These are phyloP conservation scores for Glycine soja DNA, from an alignment of 306 rosid genomes.

Conservation along the genomic window DNA sequence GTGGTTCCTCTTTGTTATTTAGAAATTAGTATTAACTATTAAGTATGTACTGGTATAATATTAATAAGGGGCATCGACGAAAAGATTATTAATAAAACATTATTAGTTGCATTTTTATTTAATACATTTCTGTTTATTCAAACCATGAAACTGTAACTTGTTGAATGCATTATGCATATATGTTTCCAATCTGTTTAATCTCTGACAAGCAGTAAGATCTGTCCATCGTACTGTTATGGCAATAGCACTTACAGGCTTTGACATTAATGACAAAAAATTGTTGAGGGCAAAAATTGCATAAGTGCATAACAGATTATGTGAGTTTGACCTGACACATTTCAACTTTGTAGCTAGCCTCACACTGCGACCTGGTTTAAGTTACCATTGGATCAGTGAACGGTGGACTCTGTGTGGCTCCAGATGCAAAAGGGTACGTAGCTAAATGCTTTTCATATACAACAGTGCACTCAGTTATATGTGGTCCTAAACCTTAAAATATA, in stretches of 20 bases:
- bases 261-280: slow-evolving; percentile 18
- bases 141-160: slow-evolving; percentile 23
- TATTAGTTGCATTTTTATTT: background rate
- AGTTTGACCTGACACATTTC: slow-evolving; percentile 29
- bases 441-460: slow-evolving; percentile 29
- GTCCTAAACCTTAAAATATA: slow-evolving; percentile 44
- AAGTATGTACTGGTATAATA: background rate
- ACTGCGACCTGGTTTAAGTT: slow-evolving; percentile 19
- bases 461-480: slow-evolving; percentile 35
- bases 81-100: background rate
- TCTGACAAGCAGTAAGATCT: slow-evolving; percentile 23
- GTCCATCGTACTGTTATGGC: background rate
- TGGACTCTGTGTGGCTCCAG: slow-evolving; percentile 46
- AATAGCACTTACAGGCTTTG: slow-evolving; percentile 14
- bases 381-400: slow-evolving; percentile 31
- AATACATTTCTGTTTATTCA: slow-evolving; percentile 11
- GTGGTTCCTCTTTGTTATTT: background rate
- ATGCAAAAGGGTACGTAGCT: slow-evolving; percentile 32
- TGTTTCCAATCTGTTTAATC: background rate
- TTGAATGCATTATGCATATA: background rate
- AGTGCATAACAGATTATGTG: slow-evolving; percentile 21
- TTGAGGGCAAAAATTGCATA: slow-evolving; percentile 9
- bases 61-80: background rate
- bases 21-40: background rate
- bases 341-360: slow-evolving; percentile 19